Percentiles rank a stretch among this genome's conserved stretches.
phyloP scores from a whole-genome alignment of 305 asterid genomes.

The Solanum hybrid region DNA sequence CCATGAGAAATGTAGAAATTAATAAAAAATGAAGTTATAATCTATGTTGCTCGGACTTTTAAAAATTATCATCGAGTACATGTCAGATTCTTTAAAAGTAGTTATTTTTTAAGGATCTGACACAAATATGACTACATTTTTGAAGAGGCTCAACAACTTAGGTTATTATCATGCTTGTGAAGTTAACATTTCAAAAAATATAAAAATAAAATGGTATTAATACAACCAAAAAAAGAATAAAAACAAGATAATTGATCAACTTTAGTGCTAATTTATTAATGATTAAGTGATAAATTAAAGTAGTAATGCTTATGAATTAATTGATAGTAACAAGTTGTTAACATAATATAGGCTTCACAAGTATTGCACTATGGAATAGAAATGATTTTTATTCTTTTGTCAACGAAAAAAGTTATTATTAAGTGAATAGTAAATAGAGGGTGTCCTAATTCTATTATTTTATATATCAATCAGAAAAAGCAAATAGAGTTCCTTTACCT shows the following conservation, averaged over 20 bases:
- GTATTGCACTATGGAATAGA: neutral
- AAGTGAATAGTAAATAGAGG: neutral
- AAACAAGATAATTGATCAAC: neutral
- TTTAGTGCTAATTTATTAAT: neutral
- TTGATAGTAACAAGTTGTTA: neutral
- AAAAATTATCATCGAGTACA: neutral
- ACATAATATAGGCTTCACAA: neutral
- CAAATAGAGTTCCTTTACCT: neutral
- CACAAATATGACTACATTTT: neutral
- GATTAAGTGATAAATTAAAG: neutral
- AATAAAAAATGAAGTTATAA: neutral
- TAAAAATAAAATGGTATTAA: no score
- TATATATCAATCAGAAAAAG: no score
- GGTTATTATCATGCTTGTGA: neutral
- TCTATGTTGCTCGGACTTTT: neutral
- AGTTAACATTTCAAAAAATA: neutral
- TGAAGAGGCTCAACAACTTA: neutral
- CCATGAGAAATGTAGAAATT: neutral
- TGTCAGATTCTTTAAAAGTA: neutral
- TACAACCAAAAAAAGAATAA: neutral
- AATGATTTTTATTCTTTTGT: no score
- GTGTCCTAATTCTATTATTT: no score
- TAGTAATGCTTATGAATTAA: neutral
- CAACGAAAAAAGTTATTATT: neutral
- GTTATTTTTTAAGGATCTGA: neutral